phyloP scores from a whole-genome alignment of 2,329 filamentous ascomycete genomes.

The Aspergillus chevalieri region DNA sequence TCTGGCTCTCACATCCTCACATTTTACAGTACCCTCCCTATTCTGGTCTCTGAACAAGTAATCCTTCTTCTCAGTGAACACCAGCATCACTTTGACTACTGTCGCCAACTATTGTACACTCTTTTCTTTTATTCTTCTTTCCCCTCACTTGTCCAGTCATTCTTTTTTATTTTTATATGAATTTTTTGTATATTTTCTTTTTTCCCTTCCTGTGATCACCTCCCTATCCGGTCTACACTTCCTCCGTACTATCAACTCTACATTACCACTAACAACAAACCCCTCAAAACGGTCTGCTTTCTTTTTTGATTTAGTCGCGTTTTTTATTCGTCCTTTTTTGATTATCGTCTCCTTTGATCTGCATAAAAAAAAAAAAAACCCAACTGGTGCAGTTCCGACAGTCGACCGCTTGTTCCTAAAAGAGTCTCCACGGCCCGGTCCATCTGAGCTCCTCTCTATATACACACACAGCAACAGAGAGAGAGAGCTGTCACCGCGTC shows the following conservation, averaged over 20 bases:
- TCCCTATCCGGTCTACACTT: not conserved
- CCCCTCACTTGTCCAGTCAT: not conserved
- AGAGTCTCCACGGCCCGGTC: slow-evolving; percentile 21
- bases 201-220: not conserved
- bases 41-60: not conserved
- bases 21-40: not conserved
- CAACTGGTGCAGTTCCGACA: not conserved
- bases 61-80: not conserved
- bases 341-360: slow-evolving; percentile 1
- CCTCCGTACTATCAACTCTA: not conserved
- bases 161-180: not conserved
- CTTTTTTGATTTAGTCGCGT: not conserved
- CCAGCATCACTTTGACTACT: not conserved
- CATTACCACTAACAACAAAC: not conserved
- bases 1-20: not conserved
- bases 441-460: not conserved
- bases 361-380: not conserved
- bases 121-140: not conserved
- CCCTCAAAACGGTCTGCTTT: not conserved
- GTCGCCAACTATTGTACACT: not conserved
- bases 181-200: not conserved
- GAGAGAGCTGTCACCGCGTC: slow-evolving; percentile 32
- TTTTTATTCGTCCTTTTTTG: not conserved
- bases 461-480: slow-evolving; percentile 15
- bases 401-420: slow-evolving; percentile 1